Evolutionary conservation across 495 filamentous ascomycete genomes (phyloP).

Genomic region (Talaromyces stipitatus): DNA sequence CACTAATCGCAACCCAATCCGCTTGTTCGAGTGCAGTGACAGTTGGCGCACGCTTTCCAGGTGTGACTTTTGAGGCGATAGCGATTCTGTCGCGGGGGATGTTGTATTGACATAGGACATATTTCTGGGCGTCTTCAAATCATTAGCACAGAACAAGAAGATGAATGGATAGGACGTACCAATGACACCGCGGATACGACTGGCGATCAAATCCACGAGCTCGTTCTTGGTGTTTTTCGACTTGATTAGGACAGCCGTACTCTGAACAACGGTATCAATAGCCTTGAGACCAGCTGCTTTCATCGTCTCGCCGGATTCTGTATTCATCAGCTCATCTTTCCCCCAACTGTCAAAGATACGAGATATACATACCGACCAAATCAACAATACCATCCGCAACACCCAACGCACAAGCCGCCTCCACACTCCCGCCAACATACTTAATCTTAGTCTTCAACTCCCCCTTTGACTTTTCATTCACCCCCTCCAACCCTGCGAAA

Average conservation of each 20-base stretch:
- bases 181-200: conserved; percentile 85
- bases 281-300: conserved; percentile 92
- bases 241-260: conserved; percentile 83
- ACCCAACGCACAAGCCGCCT: conserved; percentile 90
- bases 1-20: conserved; percentile 86
- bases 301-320: conserved; percentile 99
- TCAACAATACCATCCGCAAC: conserved; percentile 97
- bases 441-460: conserved; percentile 63
- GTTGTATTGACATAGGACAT: conserved; percentile 96
- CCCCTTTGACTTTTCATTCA: conserved; percentile 18
- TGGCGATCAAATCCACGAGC: conserved; percentile 72
- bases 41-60: conserved; percentile 90
- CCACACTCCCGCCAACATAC: conserved; percentile 89
- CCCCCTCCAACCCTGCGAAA: conserved; percentile 67
- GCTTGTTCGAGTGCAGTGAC: conserved; percentile 80
- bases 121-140: conserved; percentile 71
- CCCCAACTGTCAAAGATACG: not conserved
- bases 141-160: not conserved
- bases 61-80: conserved; percentile 70
- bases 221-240: conserved; percentile 77
- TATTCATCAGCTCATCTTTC: not conserved
- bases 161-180: conserved; percentile 38
- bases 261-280: conserved; percentile 86
- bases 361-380: conserved; percentile 74
- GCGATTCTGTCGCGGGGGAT: conserved; percentile 60